Percentiles rank a stretch among this genome's conserved stretches.
These are phyloP conservation scores for Abortiporus biennis DNA, from an alignment of 1,284 basidiomycete genomes.

Conservation along the genomic window DNA sequence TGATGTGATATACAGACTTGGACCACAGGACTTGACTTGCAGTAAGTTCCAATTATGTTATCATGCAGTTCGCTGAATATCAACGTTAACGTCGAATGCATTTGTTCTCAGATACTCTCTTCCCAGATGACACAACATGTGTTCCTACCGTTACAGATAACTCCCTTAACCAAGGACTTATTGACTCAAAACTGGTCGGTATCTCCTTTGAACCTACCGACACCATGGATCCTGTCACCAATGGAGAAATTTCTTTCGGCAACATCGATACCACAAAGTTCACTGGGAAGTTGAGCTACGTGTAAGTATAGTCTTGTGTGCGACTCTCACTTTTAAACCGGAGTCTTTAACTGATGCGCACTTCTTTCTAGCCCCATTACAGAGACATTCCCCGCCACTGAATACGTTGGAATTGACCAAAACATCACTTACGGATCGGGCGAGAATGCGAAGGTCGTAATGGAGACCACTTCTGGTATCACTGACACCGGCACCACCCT, in stretches of 20 bases:
- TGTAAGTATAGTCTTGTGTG: too few species aligned
- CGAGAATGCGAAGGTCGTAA: constrained; percentile 17
- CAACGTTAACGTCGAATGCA: constrained; percentile 1
- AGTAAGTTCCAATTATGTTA: constrained; percentile 16
- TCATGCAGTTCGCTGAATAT: not conserved
- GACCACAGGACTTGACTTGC: constrained; percentile 40
- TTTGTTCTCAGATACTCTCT: constrained; percentile 20
- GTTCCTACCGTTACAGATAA: constrained; percentile 39
- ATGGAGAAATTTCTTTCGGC: constrained; percentile 33
- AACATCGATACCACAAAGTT: constrained; percentile 40
- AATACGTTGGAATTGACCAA: constrained; percentile 22
- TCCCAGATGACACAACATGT: constrained; percentile 26
- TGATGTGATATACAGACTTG: constrained; percentile 26
- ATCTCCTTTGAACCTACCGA: constrained; percentile 46
- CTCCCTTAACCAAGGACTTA: constrained; percentile 29
- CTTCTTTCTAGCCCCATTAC: constrained; percentile 19
- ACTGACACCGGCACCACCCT: constrained; percentile 26
- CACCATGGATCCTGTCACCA: constrained; percentile 15
- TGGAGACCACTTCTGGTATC: constrained; percentile 19
- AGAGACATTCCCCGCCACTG: constrained; percentile 28
- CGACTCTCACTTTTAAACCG: too few species aligned
- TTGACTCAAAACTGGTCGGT: constrained; percentile 29
- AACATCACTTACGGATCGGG: constrained; percentile 18
- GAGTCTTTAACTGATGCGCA: too few species aligned
- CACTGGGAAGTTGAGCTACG: constrained; percentile 39